These are phyloP conservation scores for Apiotrichum domesticum DNA, from an alignment of 1,284 basidiomycete genomes.

Conservation along the genomic window DNA sequence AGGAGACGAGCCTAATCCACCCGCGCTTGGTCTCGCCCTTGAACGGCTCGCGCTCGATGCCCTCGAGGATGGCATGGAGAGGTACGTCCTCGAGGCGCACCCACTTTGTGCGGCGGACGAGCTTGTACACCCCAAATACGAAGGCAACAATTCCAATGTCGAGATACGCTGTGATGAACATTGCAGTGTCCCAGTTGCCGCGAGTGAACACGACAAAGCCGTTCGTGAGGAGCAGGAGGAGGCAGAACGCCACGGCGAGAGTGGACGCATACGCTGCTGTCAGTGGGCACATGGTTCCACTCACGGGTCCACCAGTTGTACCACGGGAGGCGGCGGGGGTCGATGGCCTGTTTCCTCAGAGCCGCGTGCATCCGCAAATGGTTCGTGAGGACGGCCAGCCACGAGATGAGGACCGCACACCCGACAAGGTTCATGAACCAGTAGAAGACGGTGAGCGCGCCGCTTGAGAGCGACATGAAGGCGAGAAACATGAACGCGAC, in stretches of 20 bases:
- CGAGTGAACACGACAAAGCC: constrained; percentile 21
- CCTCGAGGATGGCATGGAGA: constrained; percentile 16
- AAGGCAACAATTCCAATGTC: constrained; percentile 22
- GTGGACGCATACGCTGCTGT: constrained; percentile 12
- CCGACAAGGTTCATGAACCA: constrained; percentile 31
- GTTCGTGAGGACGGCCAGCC: constrained; percentile 23
- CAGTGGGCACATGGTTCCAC: constrained; percentile 6
- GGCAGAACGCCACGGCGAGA: constrained; percentile 12
- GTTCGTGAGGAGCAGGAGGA: constrained; percentile 22
- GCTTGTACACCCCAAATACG: constrained; percentile 18
- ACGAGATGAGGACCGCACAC: constrained; percentile 27
- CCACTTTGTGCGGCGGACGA: constrained; percentile 16
- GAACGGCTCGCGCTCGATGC: constrained; percentile 15
- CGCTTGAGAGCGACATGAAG: constrained; percentile 35
- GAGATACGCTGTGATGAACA: constrained; percentile 23
- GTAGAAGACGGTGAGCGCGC: constrained; percentile 29
- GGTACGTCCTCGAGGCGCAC: constrained; percentile 18
- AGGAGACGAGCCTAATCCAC: constrained; percentile 12
- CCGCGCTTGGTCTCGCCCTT: constrained; percentile 4
- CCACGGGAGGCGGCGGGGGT: constrained; percentile 18
- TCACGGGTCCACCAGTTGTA: constrained; percentile 25
- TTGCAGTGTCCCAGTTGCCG: constrained; percentile 16
- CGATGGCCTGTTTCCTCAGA: constrained; percentile 14
- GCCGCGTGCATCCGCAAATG: constrained; percentile 17
- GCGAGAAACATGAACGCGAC: constrained; percentile 38